A percentile compares a stretch with the other conserved stretches of the same genome.
Evolutionary conservation across 2,329 filamentous ascomycete genomes (phyloP).

Genomic region (Eurotiales sp.): DNA sequence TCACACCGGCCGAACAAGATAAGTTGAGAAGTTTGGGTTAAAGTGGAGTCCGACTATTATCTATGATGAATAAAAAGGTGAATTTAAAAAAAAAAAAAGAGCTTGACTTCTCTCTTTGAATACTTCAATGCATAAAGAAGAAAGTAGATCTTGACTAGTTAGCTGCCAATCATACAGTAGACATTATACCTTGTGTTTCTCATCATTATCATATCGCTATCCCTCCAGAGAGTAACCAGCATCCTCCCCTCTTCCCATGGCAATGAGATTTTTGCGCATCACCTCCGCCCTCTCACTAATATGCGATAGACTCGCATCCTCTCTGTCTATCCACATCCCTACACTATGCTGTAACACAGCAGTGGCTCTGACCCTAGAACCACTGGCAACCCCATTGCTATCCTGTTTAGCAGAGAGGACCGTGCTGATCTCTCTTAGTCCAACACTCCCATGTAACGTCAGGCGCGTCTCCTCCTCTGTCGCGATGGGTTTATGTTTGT

Average conservation of each 20-base stretch:
- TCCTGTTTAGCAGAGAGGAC: conserved; percentile 13
- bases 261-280: conserved; percentile 43
- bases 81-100: not conserved
- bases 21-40: conserved; percentile 33
- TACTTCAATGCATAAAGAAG: no score
- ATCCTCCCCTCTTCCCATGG: conserved; percentile 44
- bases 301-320: conserved; percentile 37
- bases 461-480: conserved; percentile 34
- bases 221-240: conserved; percentile 32
- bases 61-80: not conserved
- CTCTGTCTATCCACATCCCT: conserved; percentile 40
- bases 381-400: conserved; percentile 16
- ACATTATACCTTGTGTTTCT: no score
- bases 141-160: no score
- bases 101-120: no score
- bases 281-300: conserved; percentile 37
- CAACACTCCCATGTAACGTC: conserved; percentile 43
- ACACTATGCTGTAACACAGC: conserved; percentile 47
- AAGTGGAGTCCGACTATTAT: not conserved
- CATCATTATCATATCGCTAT: not conserved
- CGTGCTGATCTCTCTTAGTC: conserved; percentile 27
- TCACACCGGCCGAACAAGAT: conserved; percentile 51
- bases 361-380: conserved; percentile 38
- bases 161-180: no score
- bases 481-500: conserved; percentile 34